A percentile compares a stretch with the other conserved stretches of the same genome.
These are phyloP conservation scores for Tetrahymena malaccensis DNA, from an alignment of 73 alveolate species.

Conservation along the genomic window DNA sequence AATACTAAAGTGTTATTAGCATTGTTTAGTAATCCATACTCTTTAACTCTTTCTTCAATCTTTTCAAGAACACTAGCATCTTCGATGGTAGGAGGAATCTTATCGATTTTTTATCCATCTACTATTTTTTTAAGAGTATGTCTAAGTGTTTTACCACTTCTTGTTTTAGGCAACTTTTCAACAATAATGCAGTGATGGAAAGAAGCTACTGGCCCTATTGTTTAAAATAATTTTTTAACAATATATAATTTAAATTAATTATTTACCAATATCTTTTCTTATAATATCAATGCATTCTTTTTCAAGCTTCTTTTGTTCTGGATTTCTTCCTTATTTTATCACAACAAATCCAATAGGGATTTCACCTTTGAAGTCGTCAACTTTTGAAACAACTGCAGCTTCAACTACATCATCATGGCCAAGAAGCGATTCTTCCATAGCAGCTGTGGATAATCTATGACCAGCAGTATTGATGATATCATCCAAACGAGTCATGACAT, in stretches of 20 bases:
- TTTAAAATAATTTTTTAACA: not conserved
- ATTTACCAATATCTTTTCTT: slow-evolving; percentile 54
- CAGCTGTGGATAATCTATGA: slow-evolving; percentile 80
- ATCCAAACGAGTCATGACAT: slow-evolving; percentile 76
- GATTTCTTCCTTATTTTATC: slow-evolving; percentile 57
- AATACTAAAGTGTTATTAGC: not conserved
- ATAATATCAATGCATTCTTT: slow-evolving; percentile 55
- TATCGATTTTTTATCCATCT: slow-evolving; percentile 29
- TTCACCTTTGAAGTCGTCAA: slow-evolving; percentile 91
- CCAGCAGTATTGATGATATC: slow-evolving; percentile 91
- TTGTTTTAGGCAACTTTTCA: slow-evolving; percentile 92
- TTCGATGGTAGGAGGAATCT: slow-evolving; percentile 44
- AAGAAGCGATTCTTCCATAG: slow-evolving; percentile 70
- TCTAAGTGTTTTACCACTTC: slow-evolving; percentile 93
- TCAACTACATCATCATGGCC: slow-evolving; percentile 82
- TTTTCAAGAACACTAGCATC: slow-evolving; percentile 29
- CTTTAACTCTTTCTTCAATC: not conserved
- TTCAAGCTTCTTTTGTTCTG: slow-evolving; percentile 29
- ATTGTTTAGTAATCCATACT: slow-evolving; percentile 4
- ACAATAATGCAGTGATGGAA: slow-evolving; percentile 66
- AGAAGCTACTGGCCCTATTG: slow-evolving; percentile 90
- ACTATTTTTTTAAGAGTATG: slow-evolving; percentile 62
- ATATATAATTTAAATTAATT: no score
- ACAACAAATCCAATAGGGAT: slow-evolving; percentile 91
- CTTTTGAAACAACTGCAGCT: slow-evolving; percentile 92